Conservation (phyloP, 805 yeast genomes). For the Starmera quercuum region DNA sequence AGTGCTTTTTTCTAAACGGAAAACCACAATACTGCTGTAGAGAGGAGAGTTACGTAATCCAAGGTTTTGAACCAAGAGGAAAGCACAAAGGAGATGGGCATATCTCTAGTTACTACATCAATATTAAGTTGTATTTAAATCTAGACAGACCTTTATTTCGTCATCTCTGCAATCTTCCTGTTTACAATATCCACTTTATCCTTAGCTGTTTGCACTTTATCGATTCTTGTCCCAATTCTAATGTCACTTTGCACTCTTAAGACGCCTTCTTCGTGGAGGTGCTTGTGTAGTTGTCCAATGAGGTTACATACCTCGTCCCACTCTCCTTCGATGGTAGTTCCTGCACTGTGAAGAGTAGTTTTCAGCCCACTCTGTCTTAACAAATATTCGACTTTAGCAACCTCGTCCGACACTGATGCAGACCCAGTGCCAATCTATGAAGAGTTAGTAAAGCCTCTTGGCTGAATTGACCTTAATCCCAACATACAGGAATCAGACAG, state of each 20-base stretch:
- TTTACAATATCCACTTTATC: constrained; percentile 67
- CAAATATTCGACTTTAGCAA: constrained; percentile 59
- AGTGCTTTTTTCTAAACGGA: too few relatives aligned
- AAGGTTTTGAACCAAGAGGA: too few relatives aligned
- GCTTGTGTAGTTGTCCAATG: constrained; percentile 72
- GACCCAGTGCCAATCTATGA: constrained; percentile 64
- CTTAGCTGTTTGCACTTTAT: constrained; percentile 61
- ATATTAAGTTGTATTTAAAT: too few relatives aligned
- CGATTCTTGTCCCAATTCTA: constrained; percentile 79
- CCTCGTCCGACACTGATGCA: constrained; percentile 76
- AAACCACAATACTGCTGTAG: too few relatives aligned
- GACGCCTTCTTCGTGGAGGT: constrained; percentile 63
- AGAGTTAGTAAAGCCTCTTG: constrained; percentile 1
- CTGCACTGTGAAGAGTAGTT: constrained; percentile 81
- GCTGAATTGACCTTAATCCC: not conserved
- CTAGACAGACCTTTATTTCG: too few relatives aligned
- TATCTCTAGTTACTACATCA: too few relatives aligned
- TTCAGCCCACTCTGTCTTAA: constrained; percentile 56
- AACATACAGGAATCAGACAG: constrained; percentile 71
- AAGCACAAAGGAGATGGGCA: too few relatives aligned
- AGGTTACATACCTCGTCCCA: constrained; percentile 82
- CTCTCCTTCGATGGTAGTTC: constrained; percentile 87
- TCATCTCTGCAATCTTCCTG: constrained; percentile 34
- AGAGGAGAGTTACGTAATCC: too few relatives aligned
- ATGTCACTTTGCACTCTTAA: constrained; percentile 80